Base-by-base conservation (phyloP, 1,284 basidiomycete species). In the Baeospora myosura region DNA sequence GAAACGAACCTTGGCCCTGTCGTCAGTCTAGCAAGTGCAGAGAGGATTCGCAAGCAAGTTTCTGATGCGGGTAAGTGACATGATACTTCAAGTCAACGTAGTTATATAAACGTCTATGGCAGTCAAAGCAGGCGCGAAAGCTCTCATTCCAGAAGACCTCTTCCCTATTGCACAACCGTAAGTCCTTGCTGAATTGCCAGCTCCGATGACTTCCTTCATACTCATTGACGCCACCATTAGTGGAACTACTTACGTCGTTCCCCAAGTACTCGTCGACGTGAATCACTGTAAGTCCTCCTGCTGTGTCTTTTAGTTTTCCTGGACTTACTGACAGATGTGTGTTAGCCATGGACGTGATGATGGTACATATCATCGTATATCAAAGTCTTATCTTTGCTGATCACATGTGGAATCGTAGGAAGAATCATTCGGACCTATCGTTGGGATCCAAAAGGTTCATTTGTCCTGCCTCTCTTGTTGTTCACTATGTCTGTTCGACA, bases 311-410 rank as follows among this genome's bases (percentile, higher is more conserved):
- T 43, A n/a, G 29, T 46, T n/a, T 46, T 24, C 35, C 28, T 28
- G 8, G 8, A 28, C n/a, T n/a, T 28, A 26, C 32, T 48, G 24
- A 45, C 26, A 38, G n/a, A 47, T 24, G 44, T 20, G 29, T 25
- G 3, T 16, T 41, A 90, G 84, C 71, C 10, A 97, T 97, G 93
- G 86, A 89, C 16, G 68, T 96, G 26, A 96, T 97, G 93, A 88
- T 65, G 68, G 64, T 67, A 44, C 12, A 50, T 17, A 38, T 29
- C 10, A 23, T 23, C 16, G 21, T 21, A 22, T 7, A 12, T 18
- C 17, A 5, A 7, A 14, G 26, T 16, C 17, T 23, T 12, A 26
- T 34, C 25, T 41, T 36, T 32, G 23, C 36, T 42, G 11, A 42
- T 18, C 25, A 43, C n/a, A n/a, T n/a, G n/a, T n/a, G n/a, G n/a